A percentile compares a stretch with the other conserved stretches of the same genome.
Conservation (phyloP, 2,329 filamentous ascomycete species). For the Cordyceps cicadae region DNA sequence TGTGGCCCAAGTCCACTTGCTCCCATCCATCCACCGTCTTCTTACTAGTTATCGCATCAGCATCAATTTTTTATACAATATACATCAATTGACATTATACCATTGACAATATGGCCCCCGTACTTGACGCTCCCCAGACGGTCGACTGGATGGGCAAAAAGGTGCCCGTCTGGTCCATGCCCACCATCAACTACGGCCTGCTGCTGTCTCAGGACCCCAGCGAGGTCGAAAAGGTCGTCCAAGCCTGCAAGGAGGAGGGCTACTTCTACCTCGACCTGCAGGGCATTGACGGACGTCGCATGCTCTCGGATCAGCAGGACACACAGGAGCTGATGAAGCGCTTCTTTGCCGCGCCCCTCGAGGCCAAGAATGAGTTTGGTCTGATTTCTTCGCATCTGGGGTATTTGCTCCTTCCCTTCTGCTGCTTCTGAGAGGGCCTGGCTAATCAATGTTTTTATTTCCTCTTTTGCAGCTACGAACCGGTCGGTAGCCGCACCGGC, state of each 20-base stretch:
- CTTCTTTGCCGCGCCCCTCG: conserved; percentile 45
- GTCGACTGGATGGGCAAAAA: conserved; percentile 41
- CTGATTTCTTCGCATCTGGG: conserved; percentile 46
- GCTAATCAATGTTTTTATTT: not conserved
- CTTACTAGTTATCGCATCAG: not conserved
- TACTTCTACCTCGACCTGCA: conserved; percentile 50
- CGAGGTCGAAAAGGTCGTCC: conserved; percentile 43
- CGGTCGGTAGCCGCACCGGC: conserved; percentile 39
- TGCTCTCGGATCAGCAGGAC: conserved; percentile 44
- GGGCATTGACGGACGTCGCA: conserved; percentile 43
- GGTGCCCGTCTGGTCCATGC: conserved; percentile 43
- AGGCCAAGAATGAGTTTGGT: conserved; percentile 49
- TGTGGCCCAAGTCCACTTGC: not conserved
- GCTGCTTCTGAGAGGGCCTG: not conserved
- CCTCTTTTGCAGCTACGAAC: conserved; percentile 34
- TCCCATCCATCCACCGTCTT: not conserved
- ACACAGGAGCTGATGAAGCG: conserved; percentile 46
- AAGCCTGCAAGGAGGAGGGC: conserved; percentile 41
- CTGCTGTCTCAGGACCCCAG: conserved; percentile 46
- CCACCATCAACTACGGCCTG: conserved; percentile 42
- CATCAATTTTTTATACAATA: not conserved
- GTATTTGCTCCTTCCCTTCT: conserved; percentile 18
- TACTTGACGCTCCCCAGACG: conserved; percentile 32
- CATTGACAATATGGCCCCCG: conserved; percentile 23
- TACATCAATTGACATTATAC: not conserved